phyloP scores from a whole-genome alignment of 805 yeast genomes.

The Hyphopichia homilentoma region DNA sequence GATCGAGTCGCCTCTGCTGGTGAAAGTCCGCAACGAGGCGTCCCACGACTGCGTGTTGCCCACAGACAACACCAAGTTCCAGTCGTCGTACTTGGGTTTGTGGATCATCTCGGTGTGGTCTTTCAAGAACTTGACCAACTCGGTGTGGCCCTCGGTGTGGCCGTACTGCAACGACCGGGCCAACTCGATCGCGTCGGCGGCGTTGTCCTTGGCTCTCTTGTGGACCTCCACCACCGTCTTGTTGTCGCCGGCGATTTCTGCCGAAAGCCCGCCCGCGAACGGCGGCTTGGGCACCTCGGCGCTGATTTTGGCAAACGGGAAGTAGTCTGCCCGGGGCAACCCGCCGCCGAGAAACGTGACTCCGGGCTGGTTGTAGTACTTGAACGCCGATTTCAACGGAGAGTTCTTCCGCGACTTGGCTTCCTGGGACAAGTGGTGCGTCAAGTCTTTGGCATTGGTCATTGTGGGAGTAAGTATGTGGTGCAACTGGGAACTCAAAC shows the following conservation, averaged over 20 bases:
- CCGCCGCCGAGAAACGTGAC: constrained; percentile 94
- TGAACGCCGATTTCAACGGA: constrained; percentile 80
- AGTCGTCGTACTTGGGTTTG: constrained; percentile 47
- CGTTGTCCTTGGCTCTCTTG: constrained; percentile 24
- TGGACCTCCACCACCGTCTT: constrained; percentile 41
- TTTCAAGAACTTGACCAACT: constrained; percentile 59
- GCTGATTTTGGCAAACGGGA: constrained; percentile 80
- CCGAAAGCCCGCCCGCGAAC: constrained; percentile 72
- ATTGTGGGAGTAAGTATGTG: no score
- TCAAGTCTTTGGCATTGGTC: constrained; percentile 59
- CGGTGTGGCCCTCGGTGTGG: constrained; percentile 73
- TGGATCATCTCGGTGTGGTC: constrained; percentile 66
- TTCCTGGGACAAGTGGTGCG: constrained; percentile 74
- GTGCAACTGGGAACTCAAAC: no score
- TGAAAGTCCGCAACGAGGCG: constrained; percentile 71
- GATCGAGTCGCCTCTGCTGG: constrained; percentile 76
- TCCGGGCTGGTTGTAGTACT: constrained; percentile 67
- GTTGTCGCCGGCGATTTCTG: constrained; percentile 45
- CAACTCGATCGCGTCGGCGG: constrained; percentile 50
- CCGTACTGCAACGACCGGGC: constrained; percentile 93
- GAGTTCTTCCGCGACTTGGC: constrained; percentile 74
- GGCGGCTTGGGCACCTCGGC: constrained; percentile 79
- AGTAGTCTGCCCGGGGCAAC: constrained; percentile 83
- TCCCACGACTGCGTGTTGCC: constrained; percentile 96
- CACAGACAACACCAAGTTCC: constrained; percentile 67